A percentile compares a stretch with the other conserved stretches of the same genome.
Conservation (phyloP, 2,329 filamentous ascomycete species). For the Penicillium sp. region DNA sequence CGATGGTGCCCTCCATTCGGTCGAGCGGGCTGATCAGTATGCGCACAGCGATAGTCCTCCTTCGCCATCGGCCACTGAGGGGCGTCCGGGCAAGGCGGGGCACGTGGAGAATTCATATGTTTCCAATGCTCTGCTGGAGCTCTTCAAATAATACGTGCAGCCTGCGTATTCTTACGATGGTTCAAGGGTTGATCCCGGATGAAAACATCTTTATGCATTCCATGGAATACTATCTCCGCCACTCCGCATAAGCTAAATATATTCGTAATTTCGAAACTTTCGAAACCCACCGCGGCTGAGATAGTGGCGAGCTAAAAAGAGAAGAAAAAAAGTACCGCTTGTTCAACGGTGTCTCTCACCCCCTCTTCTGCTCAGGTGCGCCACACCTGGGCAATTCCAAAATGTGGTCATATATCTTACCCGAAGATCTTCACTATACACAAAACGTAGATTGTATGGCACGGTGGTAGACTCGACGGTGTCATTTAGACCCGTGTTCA, state of each 20-base stretch:
- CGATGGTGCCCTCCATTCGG: neutral
- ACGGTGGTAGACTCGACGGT: neutral
- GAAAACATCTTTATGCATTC: neutral
- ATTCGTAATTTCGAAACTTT: neutral
- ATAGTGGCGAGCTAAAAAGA: neutral
- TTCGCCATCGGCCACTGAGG: neutral
- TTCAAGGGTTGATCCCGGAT: neutral
- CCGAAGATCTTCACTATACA: neutral
- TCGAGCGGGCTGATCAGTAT: neutral
- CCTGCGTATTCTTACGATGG: neutral
- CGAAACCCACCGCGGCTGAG: neutral
- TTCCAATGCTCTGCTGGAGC: neutral
- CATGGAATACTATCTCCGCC: neutral
- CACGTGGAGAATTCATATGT: neutral
- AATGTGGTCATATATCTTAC: too few relatives aligned
- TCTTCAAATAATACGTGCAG: neutral
- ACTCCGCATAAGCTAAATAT: neutral
- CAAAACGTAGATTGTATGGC: neutral
- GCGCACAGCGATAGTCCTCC: neutral
- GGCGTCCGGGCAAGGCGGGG: neutral
- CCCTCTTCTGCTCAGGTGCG: neutral
- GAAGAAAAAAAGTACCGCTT: neutral
- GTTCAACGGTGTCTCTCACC: neutral
- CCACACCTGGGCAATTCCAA: too few relatives aligned
- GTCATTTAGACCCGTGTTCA: neutral